These are phyloP conservation scores for Sphagnum tenellum DNA, from an alignment of 225 moss, liverwort and hornwort species.

Conservation along the genomic window DNA sequence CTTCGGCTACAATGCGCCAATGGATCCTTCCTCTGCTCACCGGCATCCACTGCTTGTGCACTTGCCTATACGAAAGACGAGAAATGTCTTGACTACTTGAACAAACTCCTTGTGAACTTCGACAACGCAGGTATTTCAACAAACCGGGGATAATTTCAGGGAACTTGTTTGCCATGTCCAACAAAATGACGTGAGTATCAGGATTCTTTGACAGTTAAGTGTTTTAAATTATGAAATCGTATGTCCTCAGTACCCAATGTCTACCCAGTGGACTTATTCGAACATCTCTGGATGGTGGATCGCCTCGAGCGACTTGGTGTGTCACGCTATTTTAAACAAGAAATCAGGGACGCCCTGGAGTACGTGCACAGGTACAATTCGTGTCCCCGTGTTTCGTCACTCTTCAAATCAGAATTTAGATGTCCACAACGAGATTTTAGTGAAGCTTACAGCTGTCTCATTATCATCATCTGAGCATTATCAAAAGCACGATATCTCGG, in stretches of 20 bases:
- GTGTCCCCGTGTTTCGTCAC: too few relatives aligned
- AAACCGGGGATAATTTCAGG: too few relatives aligned
- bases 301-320: constrained; percentile 65
- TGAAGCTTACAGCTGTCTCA: too few relatives aligned
- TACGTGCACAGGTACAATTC: constrained; percentile 43
- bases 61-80: constrained; percentile 55
- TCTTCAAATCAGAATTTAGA: too few relatives aligned
- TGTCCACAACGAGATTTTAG: too few relatives aligned
- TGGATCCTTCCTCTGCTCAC: constrained; percentile 63
- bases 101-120: constrained; percentile 39
- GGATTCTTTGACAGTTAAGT: too few relatives aligned
- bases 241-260: constrained; percentile 42
- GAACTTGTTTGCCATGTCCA: too few relatives aligned
- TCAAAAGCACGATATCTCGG: too few relatives aligned
- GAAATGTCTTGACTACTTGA: constrained; percentile 51
- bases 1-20: constrained; percentile 56
- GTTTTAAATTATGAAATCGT: not conserved
- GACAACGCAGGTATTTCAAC: constrained; percentile 33
- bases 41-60: constrained; percentile 78
- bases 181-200: not conserved
- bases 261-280: constrained; percentile 77
- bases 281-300: constrained; percentile 68
- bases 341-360: constrained; percentile 57
- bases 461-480: too few relatives aligned
- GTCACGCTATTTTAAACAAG: constrained; percentile 52